phyloP scores from a whole-genome alignment of 2,329 filamentous ascomycete genomes.

The Rhynchosporium graminicola region DNA sequence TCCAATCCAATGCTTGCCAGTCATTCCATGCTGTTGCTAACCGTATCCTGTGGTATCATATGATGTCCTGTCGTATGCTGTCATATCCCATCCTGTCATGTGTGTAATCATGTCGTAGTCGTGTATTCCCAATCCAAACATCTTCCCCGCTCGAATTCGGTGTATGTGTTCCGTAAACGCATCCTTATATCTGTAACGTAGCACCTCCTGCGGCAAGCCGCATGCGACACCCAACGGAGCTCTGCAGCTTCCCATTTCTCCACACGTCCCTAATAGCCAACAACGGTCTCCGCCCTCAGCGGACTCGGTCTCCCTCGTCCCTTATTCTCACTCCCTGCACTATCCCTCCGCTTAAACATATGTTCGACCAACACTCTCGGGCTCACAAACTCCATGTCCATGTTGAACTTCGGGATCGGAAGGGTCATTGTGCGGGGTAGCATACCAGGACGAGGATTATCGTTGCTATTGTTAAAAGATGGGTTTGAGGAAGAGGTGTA shows the following conservation, averaged over 20 bases:
- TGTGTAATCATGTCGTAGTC: not conserved
- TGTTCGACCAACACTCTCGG: conserved; percentile 64
- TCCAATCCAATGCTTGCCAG: not conserved
- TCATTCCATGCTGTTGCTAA: not conserved
- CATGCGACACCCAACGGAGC: not conserved
- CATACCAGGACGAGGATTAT: no score
- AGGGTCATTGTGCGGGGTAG: conserved; percentile 41
- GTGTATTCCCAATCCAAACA: not conserved
- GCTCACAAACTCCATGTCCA: conserved; percentile 61
- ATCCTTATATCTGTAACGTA: not conserved
- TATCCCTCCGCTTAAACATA: conserved; percentile 56
- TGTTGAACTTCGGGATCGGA: conserved; percentile 53
- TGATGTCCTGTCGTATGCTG: not conserved
- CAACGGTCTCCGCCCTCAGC: conserved; percentile 23
- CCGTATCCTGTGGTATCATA: not conserved
- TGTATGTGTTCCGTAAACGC: not conserved
- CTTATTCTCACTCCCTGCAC: conserved; percentile 31
- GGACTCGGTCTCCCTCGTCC: conserved; percentile 26
- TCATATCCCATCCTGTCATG: no score
- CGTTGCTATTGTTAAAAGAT: no score
- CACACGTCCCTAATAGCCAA: conserved; percentile 8
- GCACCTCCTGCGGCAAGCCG: no score
- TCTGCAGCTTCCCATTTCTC: not conserved
- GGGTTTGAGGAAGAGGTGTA: conserved; percentile 35
- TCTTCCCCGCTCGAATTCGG: not conserved